Conservation (phyloP, 305 asterid species). For the Fraxinus dipetala region DNA sequence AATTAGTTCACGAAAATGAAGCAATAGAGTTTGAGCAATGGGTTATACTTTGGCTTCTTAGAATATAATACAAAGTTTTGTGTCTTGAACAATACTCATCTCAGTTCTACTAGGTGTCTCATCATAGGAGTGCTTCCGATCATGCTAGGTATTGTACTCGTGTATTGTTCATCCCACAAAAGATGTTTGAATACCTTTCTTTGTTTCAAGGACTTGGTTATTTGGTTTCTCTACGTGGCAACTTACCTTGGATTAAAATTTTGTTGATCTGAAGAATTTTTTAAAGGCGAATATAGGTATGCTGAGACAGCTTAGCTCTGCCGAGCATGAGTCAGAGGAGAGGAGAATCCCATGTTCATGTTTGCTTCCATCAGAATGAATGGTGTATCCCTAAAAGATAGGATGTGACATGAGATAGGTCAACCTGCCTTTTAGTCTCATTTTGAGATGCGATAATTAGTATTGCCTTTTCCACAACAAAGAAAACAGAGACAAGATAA, state of each 20-base stretch:
- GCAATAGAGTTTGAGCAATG: conserved; percentile 7
- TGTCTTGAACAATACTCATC: background rate
- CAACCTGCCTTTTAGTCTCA: background rate
- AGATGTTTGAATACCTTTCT: background rate
- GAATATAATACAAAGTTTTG: background rate
- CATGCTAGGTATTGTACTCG: background rate
- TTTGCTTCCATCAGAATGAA: background rate
- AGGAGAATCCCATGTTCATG: background rate
- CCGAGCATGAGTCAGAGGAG: background rate
- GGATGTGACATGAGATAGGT: background rate
- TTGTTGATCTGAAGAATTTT: background rate
- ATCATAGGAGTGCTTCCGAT: background rate
- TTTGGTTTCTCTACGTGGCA: background rate
- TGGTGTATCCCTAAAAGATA: background rate
- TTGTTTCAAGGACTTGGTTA: background rate
- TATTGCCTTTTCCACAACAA: background rate
- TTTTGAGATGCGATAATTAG: background rate
- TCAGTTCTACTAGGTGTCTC: background rate
- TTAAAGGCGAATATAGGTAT: background rate
- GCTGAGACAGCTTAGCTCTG: background rate
- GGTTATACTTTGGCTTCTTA: background rate
- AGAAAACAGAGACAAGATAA: background rate
- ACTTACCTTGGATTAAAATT: background rate
- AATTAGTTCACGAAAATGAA: conserved; percentile 11
- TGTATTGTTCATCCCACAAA: background rate